Percentiles rank a stretch among this genome's conserved stretches.
phyloP scores from a whole-genome alignment of 169 alveolate species.

The Plasmodium cynomolgi region DNA sequence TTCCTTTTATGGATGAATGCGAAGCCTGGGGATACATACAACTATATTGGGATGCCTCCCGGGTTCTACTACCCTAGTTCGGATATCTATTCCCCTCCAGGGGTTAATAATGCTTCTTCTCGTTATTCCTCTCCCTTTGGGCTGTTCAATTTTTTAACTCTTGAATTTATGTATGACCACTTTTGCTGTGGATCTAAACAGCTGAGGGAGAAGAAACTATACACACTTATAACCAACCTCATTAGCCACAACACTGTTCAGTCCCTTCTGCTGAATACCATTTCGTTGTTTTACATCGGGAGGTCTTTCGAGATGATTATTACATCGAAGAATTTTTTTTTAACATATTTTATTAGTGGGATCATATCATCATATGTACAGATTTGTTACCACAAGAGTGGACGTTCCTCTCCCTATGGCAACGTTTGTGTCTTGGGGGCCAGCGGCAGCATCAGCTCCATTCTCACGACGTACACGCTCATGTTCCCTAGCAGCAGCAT shows the following conservation, averaged over 20 bases:
- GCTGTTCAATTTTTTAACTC: not conserved
- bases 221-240: conserved; percentile 29
- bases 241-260: conserved; percentile 60
- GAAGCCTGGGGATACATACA: conserved; percentile 1
- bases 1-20: conserved; percentile 39
- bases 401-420: not conserved
- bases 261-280: conserved; percentile 46
- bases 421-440: conserved; percentile 64
- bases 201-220: conserved; percentile 32
- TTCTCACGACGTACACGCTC: conserved; percentile 36
- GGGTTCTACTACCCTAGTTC: not conserved
- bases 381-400: conserved; percentile 31
- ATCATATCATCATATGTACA: conserved; percentile 38
- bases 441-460: conserved; percentile 60
- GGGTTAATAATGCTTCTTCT: not conserved
- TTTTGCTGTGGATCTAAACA: conserved; percentile 41
- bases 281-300: conserved; percentile 56
- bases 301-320: conserved; percentile 22
- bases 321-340: conserved; percentile 11
- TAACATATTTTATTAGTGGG: conserved; percentile 51
- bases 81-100: not conserved
- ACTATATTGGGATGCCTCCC: not conserved
- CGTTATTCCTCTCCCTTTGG: not conserved
- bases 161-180: conserved; percentile 34
- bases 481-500: conserved; percentile 9